Conservation (phyloP, 805 yeast genomes). For the Candida chilensis region DNA sequence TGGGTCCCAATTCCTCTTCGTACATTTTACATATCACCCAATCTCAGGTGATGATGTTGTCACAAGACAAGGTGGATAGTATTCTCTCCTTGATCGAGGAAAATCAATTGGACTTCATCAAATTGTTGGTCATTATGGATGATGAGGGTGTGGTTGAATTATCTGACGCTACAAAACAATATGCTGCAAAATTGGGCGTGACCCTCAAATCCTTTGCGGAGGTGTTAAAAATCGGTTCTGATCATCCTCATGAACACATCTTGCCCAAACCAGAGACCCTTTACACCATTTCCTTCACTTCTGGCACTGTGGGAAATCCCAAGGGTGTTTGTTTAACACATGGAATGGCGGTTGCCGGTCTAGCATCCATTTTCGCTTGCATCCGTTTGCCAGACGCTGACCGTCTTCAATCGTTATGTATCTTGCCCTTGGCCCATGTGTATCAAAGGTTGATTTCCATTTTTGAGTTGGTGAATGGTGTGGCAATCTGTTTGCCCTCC, state of each 20-base stretch:
- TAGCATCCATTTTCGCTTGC: slow-evolving; percentile 9
- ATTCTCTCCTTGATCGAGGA: slow-evolving; percentile 18
- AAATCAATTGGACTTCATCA: slow-evolving; percentile 1
- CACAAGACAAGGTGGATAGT: slow-evolving; percentile 18
- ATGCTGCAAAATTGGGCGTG: neutral
- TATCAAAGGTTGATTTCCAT: slow-evolving; percentile 20
- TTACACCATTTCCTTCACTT: slow-evolving; percentile 26
- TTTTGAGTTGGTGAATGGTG: slow-evolving; percentile 15
- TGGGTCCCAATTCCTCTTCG: slow-evolving; percentile 25
- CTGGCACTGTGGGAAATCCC: slow-evolving; percentile 30
- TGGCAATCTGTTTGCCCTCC: slow-evolving; percentile 18
- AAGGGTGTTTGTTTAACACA: slow-evolving; percentile 26
- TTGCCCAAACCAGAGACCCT: slow-evolving; percentile 16
- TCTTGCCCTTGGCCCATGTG: slow-evolving; percentile 27
- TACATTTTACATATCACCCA: slow-evolving; percentile 26
- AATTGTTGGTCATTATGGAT: neutral
- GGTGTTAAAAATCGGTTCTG: neutral
- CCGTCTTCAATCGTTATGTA: slow-evolving; percentile 9
- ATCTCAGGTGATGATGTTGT: slow-evolving; percentile 23
- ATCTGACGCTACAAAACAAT: neutral
- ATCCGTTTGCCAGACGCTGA: slow-evolving; percentile 3
- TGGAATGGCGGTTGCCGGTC: slow-evolving; percentile 15
- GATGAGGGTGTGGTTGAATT: neutral
- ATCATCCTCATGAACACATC: slow-evolving; percentile 1
- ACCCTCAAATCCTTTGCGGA: neutral